Evolutionary conservation across 2,329 filamentous ascomycete species (phyloP).

Genomic region (Penicillium sp.): DNA sequence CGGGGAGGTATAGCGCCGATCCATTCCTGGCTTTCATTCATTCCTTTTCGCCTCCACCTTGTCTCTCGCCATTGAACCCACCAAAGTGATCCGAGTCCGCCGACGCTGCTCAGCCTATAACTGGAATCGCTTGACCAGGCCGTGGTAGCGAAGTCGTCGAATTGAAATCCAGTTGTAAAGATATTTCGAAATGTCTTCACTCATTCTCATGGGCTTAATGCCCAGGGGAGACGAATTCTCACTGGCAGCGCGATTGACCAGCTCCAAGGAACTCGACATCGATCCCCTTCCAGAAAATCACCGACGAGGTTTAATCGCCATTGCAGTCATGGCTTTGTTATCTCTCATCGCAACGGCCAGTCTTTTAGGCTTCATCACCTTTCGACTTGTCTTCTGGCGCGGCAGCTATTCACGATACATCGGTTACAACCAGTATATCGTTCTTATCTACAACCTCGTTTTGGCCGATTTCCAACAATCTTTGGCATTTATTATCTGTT

Average conservation of each 20-base stretch:
- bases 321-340: slow-evolving; percentile 50
- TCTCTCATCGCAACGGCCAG: slow-evolving; percentile 48
- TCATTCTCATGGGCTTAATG: slow-evolving; percentile 18
- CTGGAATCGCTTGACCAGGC: not conserved
- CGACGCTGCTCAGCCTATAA: not conserved
- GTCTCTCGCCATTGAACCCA: not conserved
- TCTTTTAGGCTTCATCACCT: slow-evolving; percentile 53
- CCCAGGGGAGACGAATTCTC: slow-evolving; percentile 14
- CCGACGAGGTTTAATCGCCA: slow-evolving; percentile 48
- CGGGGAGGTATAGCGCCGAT: not conserved
- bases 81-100: not conserved
- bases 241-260: slow-evolving; percentile 25
- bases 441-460: slow-evolving; percentile 57
- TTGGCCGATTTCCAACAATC: slow-evolving; percentile 57
- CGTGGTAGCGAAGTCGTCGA: not conserved
- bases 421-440: slow-evolving; percentile 57
- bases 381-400: slow-evolving; percentile 54
- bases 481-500: slow-evolving; percentile 52
- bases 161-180: not conserved
- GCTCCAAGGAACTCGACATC: slow-evolving; percentile 26
- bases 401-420: slow-evolving; percentile 52
- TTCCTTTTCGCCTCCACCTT: not conserved
- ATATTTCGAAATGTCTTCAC: slow-evolving; percentile 12
- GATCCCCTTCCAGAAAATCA: slow-evolving; percentile 37
- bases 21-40: not conserved